Conservation (phyloP, 805 yeast species). For the Groenewaldozyma salmanticensis region DNA sequence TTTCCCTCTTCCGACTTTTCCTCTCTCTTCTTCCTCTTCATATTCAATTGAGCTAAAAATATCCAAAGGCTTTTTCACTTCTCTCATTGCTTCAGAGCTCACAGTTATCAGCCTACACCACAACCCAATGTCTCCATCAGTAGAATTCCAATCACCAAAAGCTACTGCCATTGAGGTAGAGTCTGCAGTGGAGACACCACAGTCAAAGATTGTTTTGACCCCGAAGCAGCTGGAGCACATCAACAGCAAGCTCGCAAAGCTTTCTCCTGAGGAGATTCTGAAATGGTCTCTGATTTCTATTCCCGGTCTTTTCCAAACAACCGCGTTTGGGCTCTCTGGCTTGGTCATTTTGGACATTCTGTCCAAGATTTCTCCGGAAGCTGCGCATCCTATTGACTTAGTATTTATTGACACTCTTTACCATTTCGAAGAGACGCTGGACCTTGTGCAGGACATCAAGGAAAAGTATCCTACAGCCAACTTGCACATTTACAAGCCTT, state of each 20-base stretch:
- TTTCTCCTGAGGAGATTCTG: constrained; percentile 62
- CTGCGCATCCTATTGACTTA: constrained; percentile 46
- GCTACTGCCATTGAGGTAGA: too few relatives aligned
- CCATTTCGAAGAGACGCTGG: constrained; percentile 90
- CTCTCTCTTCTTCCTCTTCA: too few relatives aligned
- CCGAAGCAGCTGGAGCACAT: constrained; percentile 53
- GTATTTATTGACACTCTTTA: constrained; percentile 85
- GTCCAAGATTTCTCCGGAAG: constrained; percentile 35
- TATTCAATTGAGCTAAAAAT: too few relatives aligned
- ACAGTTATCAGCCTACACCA: too few relatives aligned
- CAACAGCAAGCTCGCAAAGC: constrained; percentile 47
- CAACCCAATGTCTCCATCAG: too few relatives aligned
- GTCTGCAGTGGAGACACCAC: too few relatives aligned
- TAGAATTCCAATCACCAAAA: too few relatives aligned
- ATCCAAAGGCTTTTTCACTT: too few relatives aligned
- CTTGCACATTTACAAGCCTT: constrained; percentile 62
- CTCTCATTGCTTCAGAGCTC: too few relatives aligned
- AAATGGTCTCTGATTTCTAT: constrained; percentile 78
- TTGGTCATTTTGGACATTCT: constrained; percentile 79
- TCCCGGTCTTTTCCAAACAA: constrained; percentile 77
- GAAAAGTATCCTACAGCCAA: constrained; percentile 43
- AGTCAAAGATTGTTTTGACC: constrained; percentile 25
- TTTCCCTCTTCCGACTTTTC: too few relatives aligned
- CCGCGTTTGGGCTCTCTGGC: constrained; percentile 93
- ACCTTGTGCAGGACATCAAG: constrained; percentile 52